Evolutionary conservation across 2,329 filamentous ascomycete species (phyloP).

Genomic region (Verticillium klebahnii): DNA sequence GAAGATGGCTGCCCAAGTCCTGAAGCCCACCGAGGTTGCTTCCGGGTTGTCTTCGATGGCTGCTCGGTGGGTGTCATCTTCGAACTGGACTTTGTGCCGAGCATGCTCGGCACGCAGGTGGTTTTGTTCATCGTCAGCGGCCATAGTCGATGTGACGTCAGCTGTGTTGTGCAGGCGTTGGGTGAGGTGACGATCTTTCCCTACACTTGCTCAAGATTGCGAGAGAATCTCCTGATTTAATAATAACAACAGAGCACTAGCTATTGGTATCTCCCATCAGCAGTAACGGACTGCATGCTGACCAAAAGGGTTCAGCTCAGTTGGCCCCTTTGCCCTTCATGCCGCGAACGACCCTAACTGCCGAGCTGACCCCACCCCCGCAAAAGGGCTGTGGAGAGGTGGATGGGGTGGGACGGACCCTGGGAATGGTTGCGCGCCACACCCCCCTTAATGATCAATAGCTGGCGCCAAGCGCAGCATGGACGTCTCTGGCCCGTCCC

Average conservation of each 20-base stretch:
- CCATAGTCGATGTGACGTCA: background rate
- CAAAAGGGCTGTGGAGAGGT: no score
- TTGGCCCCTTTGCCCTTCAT: background rate
- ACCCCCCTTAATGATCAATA: no score
- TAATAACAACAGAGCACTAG: background rate
- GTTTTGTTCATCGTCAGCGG: background rate
- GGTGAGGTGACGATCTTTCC: background rate
- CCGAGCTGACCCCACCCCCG: background rate
- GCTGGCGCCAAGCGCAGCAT: no score
- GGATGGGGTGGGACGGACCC: no score
- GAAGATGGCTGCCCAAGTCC: conserved; percentile 11
- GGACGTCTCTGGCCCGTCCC: no score
- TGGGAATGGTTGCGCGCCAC: no score
- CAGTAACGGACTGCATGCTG: background rate
- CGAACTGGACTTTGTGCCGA: conserved; percentile 6
- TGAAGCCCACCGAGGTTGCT: conserved; percentile 8
- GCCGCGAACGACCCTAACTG: background rate
- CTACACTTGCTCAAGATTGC: background rate
- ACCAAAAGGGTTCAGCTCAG: background rate
- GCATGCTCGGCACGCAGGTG: background rate
- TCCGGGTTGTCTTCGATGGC: conserved; percentile 11
- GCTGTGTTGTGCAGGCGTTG: background rate
- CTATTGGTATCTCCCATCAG: background rate
- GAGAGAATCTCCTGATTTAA: background rate
- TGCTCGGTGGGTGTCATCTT: conserved; percentile 11